Base-by-base conservation (phyloP, 2,329 filamentous ascomycete genomes). In the Macrophomina phaseolina region DNA sequence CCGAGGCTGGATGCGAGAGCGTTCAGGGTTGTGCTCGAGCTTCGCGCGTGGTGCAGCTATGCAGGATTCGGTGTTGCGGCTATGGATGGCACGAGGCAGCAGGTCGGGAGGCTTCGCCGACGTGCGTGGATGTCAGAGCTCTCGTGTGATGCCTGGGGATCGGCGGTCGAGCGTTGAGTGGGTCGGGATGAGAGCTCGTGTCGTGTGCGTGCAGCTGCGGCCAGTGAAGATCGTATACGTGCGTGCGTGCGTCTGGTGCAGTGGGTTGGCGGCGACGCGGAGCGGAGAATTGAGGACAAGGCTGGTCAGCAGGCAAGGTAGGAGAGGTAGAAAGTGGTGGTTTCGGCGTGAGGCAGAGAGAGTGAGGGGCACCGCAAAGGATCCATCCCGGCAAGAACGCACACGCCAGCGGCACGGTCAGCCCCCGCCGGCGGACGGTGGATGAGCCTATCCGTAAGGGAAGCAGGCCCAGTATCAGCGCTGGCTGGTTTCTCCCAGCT, bases 141-240 rank as follows among this genome's bases (percentile, higher is more conserved):
- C 58, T 62, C 58, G 58, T 62, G 58, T 62, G 58, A 62, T 40
- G 40, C 11, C 40, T 61, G 40, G 52, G 48, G 49, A 64, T 64
- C 61, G 49, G 61, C 61, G 38, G 61, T 53, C 61, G 46, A 52
- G 61, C 46, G 61, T 42, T 32, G 61, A 40, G 61, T 64, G 61
- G 48, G 36, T 46, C 48, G 48, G 40, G 49, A 36, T 42, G 9
- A n/a, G 58, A 45, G 55, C 55, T 60, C 55, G 55, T 60, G 40
- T 60, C 55, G 58, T 62, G 32, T 30, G 45, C 34, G 48, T 52
- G 61, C 61, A 53, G 61, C 45, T 42, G 61, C 36, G 48, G 36
- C 34, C 34, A 48, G 16, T 48, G 61, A 63, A 46, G 45, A 52
- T 63, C 60, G 60, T 63, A 32, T 38, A 46, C 46, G 60, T 14